Evolutionary conservation across 208 protist species (phyloP), one percentile per base, ranked within the genome.

Genomic region (Porcisia deanei): DNA sequence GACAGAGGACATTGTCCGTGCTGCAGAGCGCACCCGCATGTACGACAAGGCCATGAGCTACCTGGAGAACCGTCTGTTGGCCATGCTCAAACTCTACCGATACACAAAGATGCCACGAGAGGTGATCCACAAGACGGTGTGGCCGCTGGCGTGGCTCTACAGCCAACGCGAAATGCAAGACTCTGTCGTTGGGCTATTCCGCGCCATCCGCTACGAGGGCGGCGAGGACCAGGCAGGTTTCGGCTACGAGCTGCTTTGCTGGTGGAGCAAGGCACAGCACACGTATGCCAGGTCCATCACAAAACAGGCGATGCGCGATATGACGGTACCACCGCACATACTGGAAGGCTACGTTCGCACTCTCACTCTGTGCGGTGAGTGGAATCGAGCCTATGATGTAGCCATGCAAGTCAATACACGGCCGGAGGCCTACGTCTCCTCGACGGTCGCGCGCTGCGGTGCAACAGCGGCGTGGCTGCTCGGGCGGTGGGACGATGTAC

Each of bases 121-220:
- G 55, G 84, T 91, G 49, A 89, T 97, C 47, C 86, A 94, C 63
- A 86, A 86, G 72, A 82, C 91, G 59, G 88, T 96, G 45, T 92
- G 90, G 77, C 94, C 94, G 25, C 82, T 97, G 69, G 94, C 92
- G 47, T 94, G 89, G 91, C 79, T 96, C 43, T 97, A 97, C 82
- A 94, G 90, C 72, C 90, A 95, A 72, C 91, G 90, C 69, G 94
- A 95, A 80, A 97, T 96, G 92, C 94, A 97, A 67, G 91, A 96
- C 84, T 94, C 92, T 65, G 92, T 97, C 49, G 89, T 96, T 16
- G 94, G 94, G 12, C 85, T 97, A 60, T 97, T 97, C 79, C 78
- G 84, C 34, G 87, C 91, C 6, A 91, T 96, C 20, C 88, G 87
- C 59, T 96, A 95, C 81, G 79, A 92, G 63, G 85, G 80, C 57